Percentiles rank a stretch among this genome's conserved stretches.
These are phyloP conservation scores for Globisporangium viniferum DNA, from an alignment of 352 stramenopile species.

Conservation along the genomic window DNA sequence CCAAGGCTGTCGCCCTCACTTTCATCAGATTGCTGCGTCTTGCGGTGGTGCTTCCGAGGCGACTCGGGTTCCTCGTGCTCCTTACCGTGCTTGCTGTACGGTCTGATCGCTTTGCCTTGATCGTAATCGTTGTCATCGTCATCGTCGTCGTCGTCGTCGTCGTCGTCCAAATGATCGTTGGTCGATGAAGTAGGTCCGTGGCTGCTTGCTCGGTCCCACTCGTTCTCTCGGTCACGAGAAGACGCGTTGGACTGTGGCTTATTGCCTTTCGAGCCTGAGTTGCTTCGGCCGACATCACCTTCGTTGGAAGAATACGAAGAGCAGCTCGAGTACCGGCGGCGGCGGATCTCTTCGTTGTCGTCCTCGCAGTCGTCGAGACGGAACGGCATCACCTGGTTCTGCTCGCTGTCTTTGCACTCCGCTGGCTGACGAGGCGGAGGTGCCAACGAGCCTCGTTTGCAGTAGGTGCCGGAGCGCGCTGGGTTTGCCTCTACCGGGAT, in stretches of 20 bases:
- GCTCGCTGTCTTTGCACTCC: constrained; percentile 21
- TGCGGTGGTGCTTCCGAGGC: constrained; percentile 16
- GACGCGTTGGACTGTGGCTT: constrained; percentile 1
- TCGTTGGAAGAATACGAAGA: constrained; percentile 13
- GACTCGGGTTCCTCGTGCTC: constrained; percentile 27
- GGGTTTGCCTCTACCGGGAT: not conserved
- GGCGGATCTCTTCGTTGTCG: constrained; percentile 37
- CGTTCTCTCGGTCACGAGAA: constrained; percentile 25
- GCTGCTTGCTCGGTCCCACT: constrained; percentile 39
- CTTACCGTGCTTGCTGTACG: constrained; percentile 2
- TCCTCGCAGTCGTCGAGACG: constrained; percentile 42
- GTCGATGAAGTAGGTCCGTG: constrained; percentile 13
- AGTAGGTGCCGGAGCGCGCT: not conserved
- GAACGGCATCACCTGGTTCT: constrained; percentile 68
- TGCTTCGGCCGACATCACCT: constrained; percentile 1
- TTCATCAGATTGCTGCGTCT: constrained; percentile 32
- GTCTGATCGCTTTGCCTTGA: constrained; percentile 4
- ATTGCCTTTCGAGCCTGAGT: not conserved
- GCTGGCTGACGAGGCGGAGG: not conserved
- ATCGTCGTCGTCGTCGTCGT: constrained; percentile 8
- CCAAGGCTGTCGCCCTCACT: constrained; percentile 40
- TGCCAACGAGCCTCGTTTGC: not conserved
- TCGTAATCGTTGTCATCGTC: constrained; percentile 15
- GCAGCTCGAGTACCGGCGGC: constrained; percentile 32
- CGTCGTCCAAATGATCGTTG: constrained; percentile 19